These are phyloP conservation scores for Dictyostelium capitatum DNA, from an alignment of 78 protist genomes.

Conservation along the genomic window DNA sequence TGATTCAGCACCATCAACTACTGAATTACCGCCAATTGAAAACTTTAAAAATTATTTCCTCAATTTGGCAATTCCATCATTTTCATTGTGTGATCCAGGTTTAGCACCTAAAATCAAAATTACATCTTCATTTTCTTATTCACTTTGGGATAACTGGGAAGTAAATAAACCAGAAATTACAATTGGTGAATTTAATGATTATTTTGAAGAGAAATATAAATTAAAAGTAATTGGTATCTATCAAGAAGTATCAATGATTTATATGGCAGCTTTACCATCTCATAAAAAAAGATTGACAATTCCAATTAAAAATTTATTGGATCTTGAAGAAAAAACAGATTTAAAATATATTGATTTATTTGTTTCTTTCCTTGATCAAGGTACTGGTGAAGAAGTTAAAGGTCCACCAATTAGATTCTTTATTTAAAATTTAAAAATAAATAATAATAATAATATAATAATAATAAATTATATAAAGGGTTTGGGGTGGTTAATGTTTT, in stretches of 20 bases:
- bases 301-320: conserved; percentile 3
- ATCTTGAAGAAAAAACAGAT: conserved; percentile 17
- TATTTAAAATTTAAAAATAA: background rate
- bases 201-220: conserved; percentile 25
- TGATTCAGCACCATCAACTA: background rate
- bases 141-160: conserved; percentile 86
- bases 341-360: conserved; percentile 49
- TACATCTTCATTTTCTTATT: conserved; percentile 20
- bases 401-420: conserved; percentile 73
- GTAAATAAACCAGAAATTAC: conserved; percentile 55
- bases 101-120: conserved; percentile 87
- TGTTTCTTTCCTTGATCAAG: conserved; percentile 41
- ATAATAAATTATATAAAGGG: too few relatives aligned
- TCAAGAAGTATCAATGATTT: conserved; percentile 60
- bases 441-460: background rate
- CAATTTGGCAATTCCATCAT: conserved; percentile 98
- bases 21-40: conserved; percentile 58
- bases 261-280: conserved; percentile 60
- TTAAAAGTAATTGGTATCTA: conserved; percentile 74
- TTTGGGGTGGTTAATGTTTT: too few relatives aligned
- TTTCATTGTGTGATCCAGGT: conserved; percentile 94
- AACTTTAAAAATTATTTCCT: conserved; percentile 92
- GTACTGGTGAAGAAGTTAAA: background rate
- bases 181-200: conserved; percentile 34
- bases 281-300: conserved; percentile 72